phyloP scores from a whole-genome alignment of 768 basidiomycete genomes.

The Kwoniella bestiolae region DNA sequence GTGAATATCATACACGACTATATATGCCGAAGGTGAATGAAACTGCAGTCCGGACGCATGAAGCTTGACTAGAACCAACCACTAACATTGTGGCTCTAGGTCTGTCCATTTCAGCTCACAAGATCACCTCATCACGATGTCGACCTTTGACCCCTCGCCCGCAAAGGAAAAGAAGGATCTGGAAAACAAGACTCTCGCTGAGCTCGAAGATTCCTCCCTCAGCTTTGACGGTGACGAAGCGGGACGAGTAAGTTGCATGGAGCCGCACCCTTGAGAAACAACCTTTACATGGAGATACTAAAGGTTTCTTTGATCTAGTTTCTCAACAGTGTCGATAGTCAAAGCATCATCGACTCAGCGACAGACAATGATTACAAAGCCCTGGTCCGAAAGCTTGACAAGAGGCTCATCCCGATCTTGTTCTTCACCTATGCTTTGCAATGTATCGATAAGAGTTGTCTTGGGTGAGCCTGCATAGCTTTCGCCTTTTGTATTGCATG shows the following conservation, averaged over 20 bases:
- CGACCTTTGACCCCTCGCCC: too few species aligned
- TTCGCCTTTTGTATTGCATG: too few species aligned
- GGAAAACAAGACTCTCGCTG: not conserved
- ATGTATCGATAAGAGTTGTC: conserved; percentile 17
- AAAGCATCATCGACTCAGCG: not conserved
- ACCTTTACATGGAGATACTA: not conserved
- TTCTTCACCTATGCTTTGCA: conserved; percentile 9
- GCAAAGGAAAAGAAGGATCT: too few species aligned
- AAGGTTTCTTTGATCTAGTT: not conserved
- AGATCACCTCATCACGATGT: too few species aligned
- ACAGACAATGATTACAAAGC: conserved; percentile 26
- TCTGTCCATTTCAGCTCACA: too few species aligned
- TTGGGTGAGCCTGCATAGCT: too few species aligned
- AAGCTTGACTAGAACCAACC: too few species aligned
- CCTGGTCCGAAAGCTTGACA: conserved; percentile 15
- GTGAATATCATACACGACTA: too few species aligned
- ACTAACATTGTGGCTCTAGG: too few species aligned
- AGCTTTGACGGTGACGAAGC: not conserved
- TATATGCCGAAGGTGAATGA: too few species aligned
- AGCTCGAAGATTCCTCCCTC: not conserved
- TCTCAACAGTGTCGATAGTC: not conserved
- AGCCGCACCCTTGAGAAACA: too few species aligned
- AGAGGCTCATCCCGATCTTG: conserved; percentile 8
- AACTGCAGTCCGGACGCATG: too few species aligned
- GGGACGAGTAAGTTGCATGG: not conserved